Conservation (phyloP, 2,329 filamentous ascomycete species). For the Aspergillus fructus region DNA sequence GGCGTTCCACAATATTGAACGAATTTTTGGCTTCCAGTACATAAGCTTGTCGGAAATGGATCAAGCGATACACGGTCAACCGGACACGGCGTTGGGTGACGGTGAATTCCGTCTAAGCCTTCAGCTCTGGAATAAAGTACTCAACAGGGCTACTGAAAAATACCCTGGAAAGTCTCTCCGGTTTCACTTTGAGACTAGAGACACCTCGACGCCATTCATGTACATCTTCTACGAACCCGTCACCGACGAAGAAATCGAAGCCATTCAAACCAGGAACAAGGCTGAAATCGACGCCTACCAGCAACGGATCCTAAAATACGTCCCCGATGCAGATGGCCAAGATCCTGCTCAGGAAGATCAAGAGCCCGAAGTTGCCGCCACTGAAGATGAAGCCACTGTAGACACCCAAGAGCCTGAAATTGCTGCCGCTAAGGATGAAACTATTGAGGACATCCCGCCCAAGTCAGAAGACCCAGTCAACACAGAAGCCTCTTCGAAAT, state of each 20-base stretch:
- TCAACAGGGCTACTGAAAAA: constrained; percentile 71
- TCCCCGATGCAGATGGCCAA: constrained; percentile 18
- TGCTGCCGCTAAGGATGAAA: neutral
- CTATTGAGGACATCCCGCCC: neutral
- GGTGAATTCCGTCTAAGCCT: constrained; percentile 83
- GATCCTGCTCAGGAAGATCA: neutral
- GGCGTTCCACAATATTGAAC: constrained; percentile 89
- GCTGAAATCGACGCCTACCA: constrained; percentile 69
- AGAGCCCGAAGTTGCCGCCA: neutral
- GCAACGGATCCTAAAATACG: constrained; percentile 42
- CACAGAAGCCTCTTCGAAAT: neutral
- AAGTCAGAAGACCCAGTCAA: neutral
- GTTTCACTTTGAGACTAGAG: constrained; percentile 77
- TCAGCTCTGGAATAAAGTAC: constrained; percentile 71
- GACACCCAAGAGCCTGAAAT: neutral
- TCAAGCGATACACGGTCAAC: constrained; percentile 76
- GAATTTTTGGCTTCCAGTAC: constrained; percentile 98
- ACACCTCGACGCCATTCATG: constrained; percentile 64
- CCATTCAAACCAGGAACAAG: constrained; percentile 69
- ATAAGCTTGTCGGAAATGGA: constrained; percentile 86
- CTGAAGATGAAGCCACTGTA: neutral
- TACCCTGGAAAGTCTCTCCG: constrained; percentile 76
- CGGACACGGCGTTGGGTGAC: constrained; percentile 67
- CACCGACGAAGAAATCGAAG: constrained; percentile 66
- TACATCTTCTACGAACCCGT: constrained; percentile 91